Base-by-base conservation (phyloP, 179 eudicot species). In the Drosera spatulata region DNA sequence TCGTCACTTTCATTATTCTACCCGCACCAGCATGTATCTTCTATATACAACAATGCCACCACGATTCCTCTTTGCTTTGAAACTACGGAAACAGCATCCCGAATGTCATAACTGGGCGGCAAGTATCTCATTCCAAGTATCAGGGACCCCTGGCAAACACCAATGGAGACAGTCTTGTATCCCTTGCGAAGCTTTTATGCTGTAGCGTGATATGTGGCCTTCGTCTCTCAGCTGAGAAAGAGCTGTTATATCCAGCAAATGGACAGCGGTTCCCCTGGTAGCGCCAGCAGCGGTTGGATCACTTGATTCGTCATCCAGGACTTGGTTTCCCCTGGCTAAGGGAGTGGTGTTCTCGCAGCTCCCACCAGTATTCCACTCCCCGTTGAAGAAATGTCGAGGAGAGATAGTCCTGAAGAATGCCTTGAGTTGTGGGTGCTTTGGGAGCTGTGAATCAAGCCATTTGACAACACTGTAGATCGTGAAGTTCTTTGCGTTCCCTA, bases 351-450 rank as follows among this genome's bases (percentile, higher is more conserved):
- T 88, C 61, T 88, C 91, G 58, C 96, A 88, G 43, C 85, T 88
- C 6, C 96, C 96, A 45, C 96, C 96, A 0, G 88, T 86, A 67
- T 88, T 80, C 96, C 96, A 88, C 39, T 88, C 96, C 63, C 96
- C 96, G 33, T 88, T 78, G 37, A 73, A 72, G 66, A 86, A 88
- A 67, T 88, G 96, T 50, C 96, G 70, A 2, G 96, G 96, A 7
- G 96, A 88, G 39, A 88, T 78, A 5, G 96, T 65, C 63, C 88
- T 75, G 47, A 71, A 79, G 63, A 86, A 88, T 0, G 67, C 96
- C 61, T 79, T 86, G n/a, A 88, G 70, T 22, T 61, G 57, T 39
- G 96, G 95, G 56, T 77, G 77, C 45, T 55, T 55, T 0, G 75
- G 71, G 42, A 88, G 77, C 59, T 86, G 83, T 2, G 82, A 70